phyloP scores from a whole-genome alignment of 2,329 filamentous ascomycete genomes.

The Venturia carpophila region DNA sequence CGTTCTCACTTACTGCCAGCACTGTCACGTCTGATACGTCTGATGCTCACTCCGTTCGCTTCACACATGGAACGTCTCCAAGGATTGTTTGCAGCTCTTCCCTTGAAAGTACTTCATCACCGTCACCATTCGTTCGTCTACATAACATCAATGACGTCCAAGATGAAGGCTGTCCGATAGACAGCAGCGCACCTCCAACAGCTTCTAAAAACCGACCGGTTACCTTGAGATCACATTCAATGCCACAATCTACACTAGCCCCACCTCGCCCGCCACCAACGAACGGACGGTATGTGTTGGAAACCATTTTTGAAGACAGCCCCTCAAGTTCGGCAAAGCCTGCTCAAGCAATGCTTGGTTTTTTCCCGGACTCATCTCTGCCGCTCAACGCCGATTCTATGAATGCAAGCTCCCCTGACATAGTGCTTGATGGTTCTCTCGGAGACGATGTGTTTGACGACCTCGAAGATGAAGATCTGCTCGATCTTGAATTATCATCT shows the following conservation, averaged over 20 bases:
- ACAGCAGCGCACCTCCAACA: background rate
- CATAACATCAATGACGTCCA: background rate
- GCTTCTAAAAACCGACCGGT: background rate
- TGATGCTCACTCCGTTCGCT: background rate
- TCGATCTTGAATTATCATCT: background rate
- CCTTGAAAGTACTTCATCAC: background rate
- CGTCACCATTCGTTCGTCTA: background rate
- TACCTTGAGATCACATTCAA: background rate
- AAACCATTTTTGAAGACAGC: background rate
- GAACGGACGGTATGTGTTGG: background rate
- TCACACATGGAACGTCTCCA: background rate
- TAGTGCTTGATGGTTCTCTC: background rate
- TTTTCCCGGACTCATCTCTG: background rate
- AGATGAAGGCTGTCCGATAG: background rate
- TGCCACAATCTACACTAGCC: background rate
- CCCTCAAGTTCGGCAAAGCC: background rate
- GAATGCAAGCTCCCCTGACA: background rate
- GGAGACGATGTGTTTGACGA: background rate
- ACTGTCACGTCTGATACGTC: background rate
- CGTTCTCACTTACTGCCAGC: background rate
- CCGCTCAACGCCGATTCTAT: background rate
- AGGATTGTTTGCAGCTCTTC: background rate
- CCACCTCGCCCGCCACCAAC: background rate
- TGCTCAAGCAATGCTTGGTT: background rate
- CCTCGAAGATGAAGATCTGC: constrained; percentile 3